A percentile compares a stretch with the other conserved stretches of the same genome.
phyloP scores from a whole-genome alignment of 306 rosid genomes.

The Cicer judaicum region DNA sequence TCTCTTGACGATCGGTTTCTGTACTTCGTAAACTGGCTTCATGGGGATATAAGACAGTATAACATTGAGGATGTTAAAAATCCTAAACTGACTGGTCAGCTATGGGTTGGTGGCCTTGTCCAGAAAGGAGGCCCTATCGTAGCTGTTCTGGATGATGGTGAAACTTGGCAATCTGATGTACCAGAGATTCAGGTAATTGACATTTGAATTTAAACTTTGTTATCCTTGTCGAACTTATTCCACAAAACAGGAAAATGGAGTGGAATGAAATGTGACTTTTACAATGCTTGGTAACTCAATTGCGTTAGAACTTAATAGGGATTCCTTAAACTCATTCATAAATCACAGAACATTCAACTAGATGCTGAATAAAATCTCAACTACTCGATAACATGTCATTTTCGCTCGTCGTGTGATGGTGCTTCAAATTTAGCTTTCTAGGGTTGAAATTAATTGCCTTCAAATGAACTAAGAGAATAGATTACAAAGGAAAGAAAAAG shows the following conservation, averaged over 20 bases:
- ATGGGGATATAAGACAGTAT: slow-evolving; percentile 92
- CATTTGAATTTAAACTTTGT: not conserved
- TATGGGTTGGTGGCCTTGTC: slow-evolving; percentile 87
- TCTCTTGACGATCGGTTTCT: slow-evolving; percentile 92
- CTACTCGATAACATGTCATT: no score
- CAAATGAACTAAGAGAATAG: no score
- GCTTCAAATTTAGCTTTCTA: no score
- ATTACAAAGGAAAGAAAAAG: no score
- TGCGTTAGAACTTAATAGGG: not conserved
- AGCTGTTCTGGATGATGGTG: slow-evolving; percentile 72
- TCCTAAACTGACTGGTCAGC: slow-evolving; percentile 78
- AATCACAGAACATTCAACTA: no score
- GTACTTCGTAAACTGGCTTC: slow-evolving; percentile 94
- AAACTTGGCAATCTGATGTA: slow-evolving; percentile 72
- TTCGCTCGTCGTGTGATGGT: no score
- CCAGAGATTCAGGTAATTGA: slow-evolving; percentile 81
- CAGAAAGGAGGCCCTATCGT: slow-evolving; percentile 77
- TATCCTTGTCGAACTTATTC: not conserved
- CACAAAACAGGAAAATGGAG: not conserved
- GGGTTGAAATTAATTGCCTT: no score
- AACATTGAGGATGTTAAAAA: slow-evolving; percentile 75
- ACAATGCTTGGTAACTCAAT: not conserved
- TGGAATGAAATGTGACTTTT: not conserved
- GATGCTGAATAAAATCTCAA: no score
- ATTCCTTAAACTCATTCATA: no score